Evolutionary conservation across 2,329 filamentous ascomycete species (phyloP), one percentile per base, ranked within the genome.

Genomic region (Cucurbitaria berberidis): DNA sequence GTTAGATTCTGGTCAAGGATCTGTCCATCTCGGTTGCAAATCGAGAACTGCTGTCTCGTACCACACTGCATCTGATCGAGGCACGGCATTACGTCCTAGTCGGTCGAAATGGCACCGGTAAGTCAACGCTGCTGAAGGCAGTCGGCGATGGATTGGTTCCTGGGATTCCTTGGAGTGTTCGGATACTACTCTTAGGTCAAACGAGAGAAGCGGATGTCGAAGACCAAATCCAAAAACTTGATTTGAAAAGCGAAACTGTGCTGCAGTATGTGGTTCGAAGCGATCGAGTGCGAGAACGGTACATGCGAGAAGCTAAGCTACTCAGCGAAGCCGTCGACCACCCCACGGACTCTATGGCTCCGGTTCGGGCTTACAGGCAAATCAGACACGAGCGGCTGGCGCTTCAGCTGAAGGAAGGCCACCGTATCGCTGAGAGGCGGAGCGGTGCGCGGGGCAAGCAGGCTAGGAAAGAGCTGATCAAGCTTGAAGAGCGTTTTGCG

Each of bases 91-190:
- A 96, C 78, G 90, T 90, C 0, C 78, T 96, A 1, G 80, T 93
- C 18, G 91, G 91, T 0, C 82, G 89, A 6, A 96, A 96, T 74
- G 91, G 91, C 0, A 89, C 87, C 1, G 91, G 91, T 5, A 96
- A 96, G 69, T 93, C 89, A 3, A 93, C 89, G 0, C 76, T 93
- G 6, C 78, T 95, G 15, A 85, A 85, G 66, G 90, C 91, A 1
- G 86, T 96, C 61, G 88, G 86, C 4, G 86, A 91, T 56, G 90
- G 90, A 64, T 80, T 92, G 29, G 89, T 96, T 15, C 90, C 91
- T 0, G 90, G 89, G 0, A 75, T 76, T 8, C 71, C 73, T 5
- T 73, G 66, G 68, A 74, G 69, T 45, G 68, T 71, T 8, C 57
- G 60, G 2, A 71, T 76, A 18, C 48, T 76, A 7, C 59, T 76